Evolutionary conservation across 2,329 filamentous ascomycete genomes (phyloP), one percentile per base, ranked within the genome.

Genomic region (Alternaria arborescens): DNA sequence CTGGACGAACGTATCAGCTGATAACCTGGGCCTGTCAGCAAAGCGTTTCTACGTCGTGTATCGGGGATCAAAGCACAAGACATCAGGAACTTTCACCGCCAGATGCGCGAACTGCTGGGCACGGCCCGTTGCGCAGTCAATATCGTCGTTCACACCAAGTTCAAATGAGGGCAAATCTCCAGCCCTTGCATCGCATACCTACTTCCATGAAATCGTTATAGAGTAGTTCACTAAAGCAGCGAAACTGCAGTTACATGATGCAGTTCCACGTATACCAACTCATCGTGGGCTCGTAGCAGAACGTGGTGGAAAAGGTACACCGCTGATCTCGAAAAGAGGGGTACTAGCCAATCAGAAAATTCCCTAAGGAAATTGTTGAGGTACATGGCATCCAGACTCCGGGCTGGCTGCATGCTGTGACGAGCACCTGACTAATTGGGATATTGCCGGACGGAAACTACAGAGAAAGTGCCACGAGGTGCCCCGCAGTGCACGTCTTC

Each of bases 1-100:
- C 87, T 91, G 86, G 89, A 88, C 65, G 91, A 93, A 78, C 85
- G 92, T 71, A 82, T 93, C 50, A 78, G 76, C 58, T 67, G 66
- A 67, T 54, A 34, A 43, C 55, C 52, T 55, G 28, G 32, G 22
- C 34, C 28, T 11, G 24, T 58, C 20, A 24, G 11, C 20, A 10
- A 12, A 42, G 40, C 20, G 20, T 24, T 14, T 42, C 20, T 41
- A 20, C 40, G 20, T 14, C 20, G 12, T 42, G 40, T 20, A 42
- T 24, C 34, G 52, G 51, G 41, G 65, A 62, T 58, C 62, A 64
- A 55, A 62, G 62, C 62, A 64, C 59, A 57, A 50, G 48, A 56
- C 62, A 66, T 57, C 43, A 54, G 53, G 38, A 18, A 61, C 55
- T 61, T 60, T 68, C 67, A 73, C 70, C 70, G 69, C 70, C 61